These are phyloP conservation scores for Sarcocystis neurona DNA, from an alignment of 169 alveolate species.

Conservation along the genomic window DNA sequence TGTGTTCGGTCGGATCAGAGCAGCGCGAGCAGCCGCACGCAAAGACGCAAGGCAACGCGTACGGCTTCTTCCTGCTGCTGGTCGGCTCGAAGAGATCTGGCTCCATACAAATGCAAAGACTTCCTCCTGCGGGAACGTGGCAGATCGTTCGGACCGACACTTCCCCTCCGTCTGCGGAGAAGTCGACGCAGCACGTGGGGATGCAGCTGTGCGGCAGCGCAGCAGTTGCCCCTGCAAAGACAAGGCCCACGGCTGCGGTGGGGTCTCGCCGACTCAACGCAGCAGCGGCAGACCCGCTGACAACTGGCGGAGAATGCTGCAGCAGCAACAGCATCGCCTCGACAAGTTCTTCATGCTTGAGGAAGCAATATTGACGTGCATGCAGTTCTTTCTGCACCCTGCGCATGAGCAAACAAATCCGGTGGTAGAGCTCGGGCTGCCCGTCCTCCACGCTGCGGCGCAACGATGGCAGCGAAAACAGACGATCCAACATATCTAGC, in stretches of 20 bases:
- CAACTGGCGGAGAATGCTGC: conserved; percentile 79
- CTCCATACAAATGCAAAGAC: conserved; percentile 75
- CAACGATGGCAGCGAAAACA: conserved; percentile 72
- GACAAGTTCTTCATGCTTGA: conserved; percentile 77
- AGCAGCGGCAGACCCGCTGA: conserved; percentile 75
- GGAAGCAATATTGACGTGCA: conserved; percentile 74
- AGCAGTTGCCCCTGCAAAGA: conserved; percentile 69
- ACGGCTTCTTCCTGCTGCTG: conserved; percentile 72
- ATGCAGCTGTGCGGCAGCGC: conserved; percentile 82
- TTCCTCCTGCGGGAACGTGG: conserved; percentile 81
- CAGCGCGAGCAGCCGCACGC: conserved; percentile 81
- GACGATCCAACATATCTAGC: conserved; percentile 68
- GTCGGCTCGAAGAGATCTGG: conserved; percentile 83
- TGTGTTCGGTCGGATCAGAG: conserved; percentile 75
- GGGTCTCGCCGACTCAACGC: conserved; percentile 74
- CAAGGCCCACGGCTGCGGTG: conserved; percentile 78
- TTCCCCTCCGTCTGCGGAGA: conserved; percentile 79
- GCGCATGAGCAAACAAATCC: conserved; percentile 72
- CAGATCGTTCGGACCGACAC: conserved; percentile 81
- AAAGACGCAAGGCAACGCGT: conserved; percentile 71
- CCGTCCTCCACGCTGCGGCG: conserved; percentile 67
- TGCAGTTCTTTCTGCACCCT: conserved; percentile 77
- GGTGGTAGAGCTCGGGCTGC: conserved; percentile 71
- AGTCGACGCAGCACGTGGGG: conserved; percentile 79
- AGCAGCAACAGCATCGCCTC: conserved; percentile 77